Conservation (phyloP, 2,329 filamentous ascomycete species). For the Apiospora phragmitis region DNA sequence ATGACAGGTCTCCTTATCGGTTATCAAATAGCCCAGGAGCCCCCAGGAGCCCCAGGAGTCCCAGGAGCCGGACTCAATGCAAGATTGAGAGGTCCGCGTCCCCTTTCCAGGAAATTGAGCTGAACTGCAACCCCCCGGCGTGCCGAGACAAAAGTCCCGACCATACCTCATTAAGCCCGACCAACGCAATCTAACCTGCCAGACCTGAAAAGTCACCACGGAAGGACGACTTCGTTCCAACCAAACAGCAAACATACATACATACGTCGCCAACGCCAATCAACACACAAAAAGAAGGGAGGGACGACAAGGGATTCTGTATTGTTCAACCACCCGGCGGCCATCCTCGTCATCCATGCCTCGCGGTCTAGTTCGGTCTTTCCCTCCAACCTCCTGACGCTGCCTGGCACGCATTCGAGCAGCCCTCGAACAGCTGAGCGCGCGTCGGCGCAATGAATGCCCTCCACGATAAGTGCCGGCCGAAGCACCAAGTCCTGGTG, state of each 20-base stretch:
- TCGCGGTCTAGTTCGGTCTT: background rate
- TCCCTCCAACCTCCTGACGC: background rate
- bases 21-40: background rate
- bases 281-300: background rate
- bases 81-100: slow-evolving; percentile 3
- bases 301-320: background rate
- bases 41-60: too few species aligned
- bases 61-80: background rate
- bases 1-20: slow-evolving; percentile 5
- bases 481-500: slow-evolving; percentile 95
- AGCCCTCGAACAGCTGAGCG: background rate
- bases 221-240: slow-evolving; percentile 2
- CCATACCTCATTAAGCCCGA: slow-evolving; percentile 3
- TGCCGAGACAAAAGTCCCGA: background rate
- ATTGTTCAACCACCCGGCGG: background rate
- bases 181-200: slow-evolving; percentile 1
- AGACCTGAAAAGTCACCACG: background rate
- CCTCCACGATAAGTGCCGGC: slow-evolving; percentile 70
- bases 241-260: background rate
- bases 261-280: background rate
- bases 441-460: slow-evolving; percentile 55
- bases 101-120: slow-evolving; percentile 2
- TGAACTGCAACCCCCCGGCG: background rate
- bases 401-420: background rate
- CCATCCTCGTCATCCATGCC: background rate